A percentile compares a stretch with the other conserved stretches of the same genome.
Evolutionary conservation across 768 basidiomycete species (phyloP).

Genomic region (Astraeus odoratus): DNA sequence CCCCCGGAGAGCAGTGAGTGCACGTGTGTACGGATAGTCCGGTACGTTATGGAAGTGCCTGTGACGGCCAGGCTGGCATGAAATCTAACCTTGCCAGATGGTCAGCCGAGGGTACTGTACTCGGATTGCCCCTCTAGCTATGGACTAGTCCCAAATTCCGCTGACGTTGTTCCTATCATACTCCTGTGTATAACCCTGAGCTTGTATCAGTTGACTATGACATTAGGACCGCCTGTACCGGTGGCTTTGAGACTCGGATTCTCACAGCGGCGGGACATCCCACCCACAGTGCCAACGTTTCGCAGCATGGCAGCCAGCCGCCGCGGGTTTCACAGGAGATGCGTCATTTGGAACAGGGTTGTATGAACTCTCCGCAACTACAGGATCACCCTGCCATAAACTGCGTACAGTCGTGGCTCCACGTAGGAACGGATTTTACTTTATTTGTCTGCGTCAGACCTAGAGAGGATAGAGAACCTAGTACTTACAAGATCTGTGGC

Average conservation of each 20-base stretch:
- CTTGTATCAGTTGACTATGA: no score
- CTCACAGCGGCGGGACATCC: not conserved
- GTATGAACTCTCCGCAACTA: slow-evolving; percentile 1
- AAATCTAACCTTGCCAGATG: not conserved
- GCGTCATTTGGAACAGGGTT: slow-evolving; percentile 14
- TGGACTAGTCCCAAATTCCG: no score
- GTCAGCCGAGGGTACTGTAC: not conserved
- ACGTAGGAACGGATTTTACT: not conserved
- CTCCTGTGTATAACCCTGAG: no score
- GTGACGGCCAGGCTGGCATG: not conserved
- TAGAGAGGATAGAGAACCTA: not conserved
- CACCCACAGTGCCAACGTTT: slow-evolving; percentile 2
- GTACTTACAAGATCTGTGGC: slow-evolving; percentile 1
- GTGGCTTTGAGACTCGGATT: not conserved
- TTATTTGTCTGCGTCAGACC: slow-evolving; percentile 4
- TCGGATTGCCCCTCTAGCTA: no score
- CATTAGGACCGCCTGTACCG: not conserved
- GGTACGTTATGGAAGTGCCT: not conserved
- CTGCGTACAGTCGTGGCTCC: not conserved
- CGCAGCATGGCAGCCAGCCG: slow-evolving; percentile 1
- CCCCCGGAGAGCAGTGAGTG: not conserved
- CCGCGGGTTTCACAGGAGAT: slow-evolving; percentile 18
- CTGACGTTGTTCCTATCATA: no score
- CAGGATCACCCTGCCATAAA: not conserved
- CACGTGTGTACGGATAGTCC: not conserved